Conservation (phyloP, 2,329 filamentous ascomycete species). For the Ascochyta fabae region DNA sequence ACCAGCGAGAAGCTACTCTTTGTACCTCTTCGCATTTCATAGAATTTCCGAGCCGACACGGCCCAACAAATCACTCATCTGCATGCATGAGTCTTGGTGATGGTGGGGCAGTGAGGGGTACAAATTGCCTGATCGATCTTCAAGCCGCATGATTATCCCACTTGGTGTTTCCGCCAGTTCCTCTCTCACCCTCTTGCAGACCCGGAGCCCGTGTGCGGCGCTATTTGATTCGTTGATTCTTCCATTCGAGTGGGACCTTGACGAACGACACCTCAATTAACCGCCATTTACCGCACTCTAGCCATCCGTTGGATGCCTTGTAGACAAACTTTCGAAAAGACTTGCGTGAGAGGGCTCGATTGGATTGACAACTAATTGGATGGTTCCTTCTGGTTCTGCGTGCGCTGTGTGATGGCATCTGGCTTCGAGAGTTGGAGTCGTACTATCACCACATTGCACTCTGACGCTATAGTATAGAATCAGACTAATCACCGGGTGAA, state of each 20-base stretch:
- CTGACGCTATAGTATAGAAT: no score
- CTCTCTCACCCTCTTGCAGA: not conserved
- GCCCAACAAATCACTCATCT: constrained; percentile 14
- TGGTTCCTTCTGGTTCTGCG: not conserved
- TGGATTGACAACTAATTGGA: not conserved
- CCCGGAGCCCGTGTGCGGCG: not conserved
- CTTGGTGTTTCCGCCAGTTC: not conserved
- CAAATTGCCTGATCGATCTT: not conserved
- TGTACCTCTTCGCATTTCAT: not conserved
- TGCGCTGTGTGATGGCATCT: not conserved
- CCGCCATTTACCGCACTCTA: constrained; percentile 10
- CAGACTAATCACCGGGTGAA: not conserved
- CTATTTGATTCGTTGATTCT: not conserved
- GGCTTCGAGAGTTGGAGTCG: not conserved
- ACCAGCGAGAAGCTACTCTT: not conserved
- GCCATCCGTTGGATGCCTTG: not conserved
- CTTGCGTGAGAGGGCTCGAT: not conserved
- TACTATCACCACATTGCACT: no score
- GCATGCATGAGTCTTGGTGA: not conserved
- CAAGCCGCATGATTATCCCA: constrained; percentile 4
- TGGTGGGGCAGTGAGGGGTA: constrained; percentile 17
- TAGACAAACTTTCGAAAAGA: not conserved
- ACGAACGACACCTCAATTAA: constrained; percentile 3
- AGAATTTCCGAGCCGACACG: not conserved
- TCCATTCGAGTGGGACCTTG: not conserved